A percentile compares a stretch with the other conserved stretches of the same genome.
These are phyloP conservation scores for Ochromonas danica DNA, from an alignment of 108 stramenopile genomes.

Conservation along the genomic window DNA sequence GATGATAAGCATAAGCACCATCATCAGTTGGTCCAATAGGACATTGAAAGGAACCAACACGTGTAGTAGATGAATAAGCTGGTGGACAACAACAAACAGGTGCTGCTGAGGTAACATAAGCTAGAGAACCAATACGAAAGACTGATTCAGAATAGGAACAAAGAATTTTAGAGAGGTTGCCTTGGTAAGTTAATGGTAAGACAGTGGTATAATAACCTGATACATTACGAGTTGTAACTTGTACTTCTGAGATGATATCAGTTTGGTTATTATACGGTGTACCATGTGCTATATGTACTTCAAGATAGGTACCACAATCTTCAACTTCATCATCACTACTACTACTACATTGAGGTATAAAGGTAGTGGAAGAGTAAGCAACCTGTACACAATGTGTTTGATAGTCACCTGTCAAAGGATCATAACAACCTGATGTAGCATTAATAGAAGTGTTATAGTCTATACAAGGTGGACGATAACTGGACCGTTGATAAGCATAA, in stretches of 20 bases:
- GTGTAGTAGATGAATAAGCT: neutral
- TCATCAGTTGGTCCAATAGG: neutral
- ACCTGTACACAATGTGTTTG: conserved; percentile 43
- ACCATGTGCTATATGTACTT: conserved; percentile 50
- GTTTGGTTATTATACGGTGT: conserved; percentile 42
- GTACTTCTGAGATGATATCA: conserved; percentile 45
- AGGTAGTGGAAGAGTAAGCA: conserved; percentile 49
- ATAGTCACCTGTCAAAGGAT: conserved; percentile 10
- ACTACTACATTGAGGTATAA: conserved; percentile 47
- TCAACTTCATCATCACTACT: conserved; percentile 18
- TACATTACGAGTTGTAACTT: conserved; percentile 39
- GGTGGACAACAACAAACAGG: conserved; percentile 35
- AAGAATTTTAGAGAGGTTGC: conserved; percentile 18
- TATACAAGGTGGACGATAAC: conserved; percentile 42
- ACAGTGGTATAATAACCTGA: conserved; percentile 55
- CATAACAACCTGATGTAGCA: neutral
- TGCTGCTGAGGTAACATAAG: neutral
- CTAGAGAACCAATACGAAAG: conserved; percentile 20
- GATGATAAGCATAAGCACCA: conserved; percentile 8
- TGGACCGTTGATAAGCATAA: conserved; percentile 36
- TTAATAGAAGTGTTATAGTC: conserved; percentile 55
- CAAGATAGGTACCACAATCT: conserved; percentile 56
- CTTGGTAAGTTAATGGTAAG: conserved; percentile 45
- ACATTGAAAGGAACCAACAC: conserved; percentile 28
- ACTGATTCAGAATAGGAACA: conserved; percentile 21